Evolutionary conservation across 306 rosid genomes (phyloP), one percentile per base, ranked within the genome.

Genomic region (Purshia tridentata): DNA sequence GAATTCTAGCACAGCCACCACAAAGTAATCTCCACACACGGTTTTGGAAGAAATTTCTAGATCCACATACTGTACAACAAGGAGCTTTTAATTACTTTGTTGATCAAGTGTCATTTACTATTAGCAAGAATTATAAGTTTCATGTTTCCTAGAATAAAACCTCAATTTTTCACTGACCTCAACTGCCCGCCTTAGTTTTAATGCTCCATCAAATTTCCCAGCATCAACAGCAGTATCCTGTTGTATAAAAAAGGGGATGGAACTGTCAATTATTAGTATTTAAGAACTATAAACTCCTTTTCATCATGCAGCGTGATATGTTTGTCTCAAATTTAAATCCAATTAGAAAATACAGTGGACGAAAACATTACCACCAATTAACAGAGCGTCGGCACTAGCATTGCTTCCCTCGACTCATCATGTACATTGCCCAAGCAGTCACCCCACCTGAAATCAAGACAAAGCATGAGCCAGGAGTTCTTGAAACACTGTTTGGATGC

Each of bases 161-260:
- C n/a, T n/a, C n/a, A n/a, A n/a, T n/a, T n/a, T n/a, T 63, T 58
- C 64, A 74, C 93, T 65, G 56, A 91, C 98, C 92, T 94, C 97
- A 46, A 94, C 83, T 1, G 97, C 95, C 64, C 95, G 88, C 80
- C 72, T 89, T 73, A 89, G 76, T 77, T 79, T 77, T 48, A 94
- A 78, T 23, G 97, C 42, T n/a, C 97, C 98, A 80, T 93, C 98
- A 82, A 86, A 91, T 60, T 81, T 94, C 72, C 98, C 98, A 29
- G 94, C 98, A 88, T 94, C 97, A 77, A 89, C 86, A 65, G 91
- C 97, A 13, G 97, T 94, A 68, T 94, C 98, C 98, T 94, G 41
- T 39, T 18, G n/a, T 46, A 10, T 48, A 71, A 78, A 65, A 55
- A 15, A 80, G 29, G 46, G n/a, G n/a, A 29, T 52, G 7, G 44